Conservation (phyloP, 352 stramenopile species). For the Phytophthora aleatoria region DNA sequence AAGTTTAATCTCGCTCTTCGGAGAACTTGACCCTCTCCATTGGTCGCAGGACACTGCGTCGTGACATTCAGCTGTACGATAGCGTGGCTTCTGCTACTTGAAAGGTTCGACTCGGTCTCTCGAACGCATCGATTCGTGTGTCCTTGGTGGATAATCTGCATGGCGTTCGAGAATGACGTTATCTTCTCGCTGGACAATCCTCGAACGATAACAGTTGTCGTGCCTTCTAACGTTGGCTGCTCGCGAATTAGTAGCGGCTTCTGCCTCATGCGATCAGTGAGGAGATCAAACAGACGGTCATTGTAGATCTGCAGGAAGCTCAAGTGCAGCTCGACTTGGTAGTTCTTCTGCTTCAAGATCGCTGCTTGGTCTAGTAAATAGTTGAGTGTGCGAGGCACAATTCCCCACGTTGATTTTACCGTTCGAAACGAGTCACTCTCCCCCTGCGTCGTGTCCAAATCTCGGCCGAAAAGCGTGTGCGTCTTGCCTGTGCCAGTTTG, state of each 20-base stretch:
- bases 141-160: slow-evolving; percentile 57
- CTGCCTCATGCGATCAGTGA: slow-evolving; percentile 70
- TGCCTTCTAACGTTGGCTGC: slow-evolving; percentile 55
- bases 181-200: slow-evolving; percentile 62
- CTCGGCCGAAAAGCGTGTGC: slow-evolving; percentile 89
- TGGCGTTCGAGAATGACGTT: slow-evolving; percentile 46
- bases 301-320: slow-evolving; percentile 96
- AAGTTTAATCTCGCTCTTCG: slow-evolving; percentile 71
- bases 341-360: slow-evolving; percentile 12
- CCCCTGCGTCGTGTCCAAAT: slow-evolving; percentile 12
- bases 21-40: slow-evolving; percentile 42
- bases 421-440: too few species aligned
- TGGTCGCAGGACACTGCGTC: slow-evolving; percentile 33
- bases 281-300: slow-evolving; percentile 91
- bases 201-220: slow-evolving; percentile 59
- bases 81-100: slow-evolving; percentile 90
- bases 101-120: slow-evolving; percentile 87
- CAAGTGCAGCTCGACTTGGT: slow-evolving; percentile 59
- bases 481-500: slow-evolving; percentile 93
- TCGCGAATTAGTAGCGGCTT: slow-evolving; percentile 78
- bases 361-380: slow-evolving; percentile 60
- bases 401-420: slow-evolving; percentile 44
- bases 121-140: slow-evolving; percentile 69
- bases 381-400: slow-evolving; percentile 79
- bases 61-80: slow-evolving; percentile 91